Evolutionary conservation across 768 basidiomycete species (phyloP).

Genomic region (Agrocybe praecox): DNA sequence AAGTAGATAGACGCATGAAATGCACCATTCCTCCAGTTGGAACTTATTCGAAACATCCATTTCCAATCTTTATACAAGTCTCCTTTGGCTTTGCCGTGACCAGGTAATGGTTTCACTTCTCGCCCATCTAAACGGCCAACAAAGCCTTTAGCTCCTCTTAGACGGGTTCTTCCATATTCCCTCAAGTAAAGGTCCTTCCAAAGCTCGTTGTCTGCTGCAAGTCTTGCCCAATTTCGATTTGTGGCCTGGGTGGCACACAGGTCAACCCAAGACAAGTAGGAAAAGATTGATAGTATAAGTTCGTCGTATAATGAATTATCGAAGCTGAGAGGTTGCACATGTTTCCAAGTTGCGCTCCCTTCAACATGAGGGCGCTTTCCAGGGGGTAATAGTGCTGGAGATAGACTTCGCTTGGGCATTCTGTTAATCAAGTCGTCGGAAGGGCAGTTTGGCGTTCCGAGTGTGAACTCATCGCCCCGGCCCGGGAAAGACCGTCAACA

Average conservation of each 20-base stretch:
- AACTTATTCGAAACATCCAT: constrained; percentile 85
- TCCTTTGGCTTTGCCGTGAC: constrained; percentile 42
- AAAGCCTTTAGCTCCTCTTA: constrained; percentile 71
- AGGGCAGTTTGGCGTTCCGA: neutral
- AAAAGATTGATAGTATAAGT: constrained; percentile 73
- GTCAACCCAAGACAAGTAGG: constrained; percentile 65
- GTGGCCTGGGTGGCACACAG: constrained; percentile 66
- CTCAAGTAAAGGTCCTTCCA: constrained; percentile 70
- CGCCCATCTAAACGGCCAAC: constrained; percentile 56
- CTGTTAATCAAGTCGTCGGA: neutral
- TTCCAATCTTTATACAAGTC: constrained; percentile 69
- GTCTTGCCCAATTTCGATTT: constrained; percentile 66
- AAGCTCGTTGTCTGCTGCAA: constrained; percentile 71
- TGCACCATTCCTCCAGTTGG: constrained; percentile 80
- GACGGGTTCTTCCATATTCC: constrained; percentile 66
- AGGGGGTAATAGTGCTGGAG: constrained; percentile 51
- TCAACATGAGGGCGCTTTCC: constrained; percentile 55
- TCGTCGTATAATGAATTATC: constrained; percentile 72
- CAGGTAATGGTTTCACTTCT: constrained; percentile 61
- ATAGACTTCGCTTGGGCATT: constrained; percentile 57
- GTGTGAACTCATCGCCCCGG: neutral
- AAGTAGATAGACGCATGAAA: constrained; percentile 7
- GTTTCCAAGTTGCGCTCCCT: constrained; percentile 8
- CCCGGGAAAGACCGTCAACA: neutral
- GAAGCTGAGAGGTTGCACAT: constrained; percentile 37